Conservation (phyloP, 805 yeast species). For the Komagataella pseudopastoris region DNA sequence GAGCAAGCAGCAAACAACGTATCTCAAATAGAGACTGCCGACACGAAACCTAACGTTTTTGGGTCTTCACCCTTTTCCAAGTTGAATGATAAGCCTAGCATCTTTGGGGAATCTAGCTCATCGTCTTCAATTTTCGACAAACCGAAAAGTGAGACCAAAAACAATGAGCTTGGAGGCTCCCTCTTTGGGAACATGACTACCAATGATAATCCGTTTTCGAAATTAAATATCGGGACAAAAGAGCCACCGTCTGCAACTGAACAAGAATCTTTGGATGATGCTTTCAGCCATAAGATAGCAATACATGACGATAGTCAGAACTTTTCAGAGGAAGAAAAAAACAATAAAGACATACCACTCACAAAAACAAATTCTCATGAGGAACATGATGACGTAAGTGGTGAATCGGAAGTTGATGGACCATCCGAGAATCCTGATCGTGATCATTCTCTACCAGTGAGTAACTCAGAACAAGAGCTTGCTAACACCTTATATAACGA, state of each 20-base stretch:
- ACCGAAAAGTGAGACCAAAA: not conserved
- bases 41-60: not conserved
- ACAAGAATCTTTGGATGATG: constrained; percentile 1
- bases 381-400: constrained; percentile 5
- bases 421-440: constrained; percentile 8
- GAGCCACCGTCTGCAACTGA: not conserved
- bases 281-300: not conserved
- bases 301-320: constrained; percentile 2
- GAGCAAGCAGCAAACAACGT: not conserved
- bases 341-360: constrained; percentile 1
- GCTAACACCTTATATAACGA: not conserved
- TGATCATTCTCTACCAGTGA: constrained; percentile 5
- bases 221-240: constrained; percentile 1
- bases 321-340: not conserved
- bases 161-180: not conserved
- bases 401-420: constrained; percentile 7
- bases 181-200: not conserved
- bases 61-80: too few species aligned
- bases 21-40: not conserved
- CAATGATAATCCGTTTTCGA: not conserved
- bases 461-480: not conserved
- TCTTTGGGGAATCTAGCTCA: not conserved
- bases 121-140: not conserved
- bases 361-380: constrained; percentile 5
- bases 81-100: not conserved